phyloP scores from a whole-genome alignment of 768 basidiomycete genomes.

The Daedaleopsis nitida region DNA sequence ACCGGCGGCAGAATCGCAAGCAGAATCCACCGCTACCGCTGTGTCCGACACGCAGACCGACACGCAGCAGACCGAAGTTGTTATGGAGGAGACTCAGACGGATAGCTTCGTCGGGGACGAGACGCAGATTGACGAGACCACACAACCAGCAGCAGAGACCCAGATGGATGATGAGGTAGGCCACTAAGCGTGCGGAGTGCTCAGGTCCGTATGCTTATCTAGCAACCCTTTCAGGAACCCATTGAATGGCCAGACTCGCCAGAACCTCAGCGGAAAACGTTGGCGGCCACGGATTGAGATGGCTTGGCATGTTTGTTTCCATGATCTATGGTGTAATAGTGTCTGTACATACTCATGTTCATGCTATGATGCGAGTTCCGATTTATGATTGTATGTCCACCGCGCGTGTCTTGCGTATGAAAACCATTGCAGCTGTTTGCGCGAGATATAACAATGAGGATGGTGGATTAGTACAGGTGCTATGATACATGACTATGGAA shows the following conservation, averaged over 20 bases:
- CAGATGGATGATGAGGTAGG: conserved; percentile 22
- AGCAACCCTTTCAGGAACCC: conserved; percentile 17
- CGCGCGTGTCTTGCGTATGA: no score
- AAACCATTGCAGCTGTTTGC: no score
- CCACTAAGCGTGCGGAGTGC: background rate
- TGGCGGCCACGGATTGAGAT: conserved; percentile 1
- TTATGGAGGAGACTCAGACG: conserved; percentile 27
- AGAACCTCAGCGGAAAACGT: conserved; percentile 3
- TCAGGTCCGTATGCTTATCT: background rate
- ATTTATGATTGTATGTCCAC: no score
- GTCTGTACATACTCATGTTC: background rate
- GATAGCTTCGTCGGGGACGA: background rate
- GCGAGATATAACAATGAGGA: no score
- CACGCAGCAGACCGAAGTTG: conserved; percentile 23
- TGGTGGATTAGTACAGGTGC: no score
- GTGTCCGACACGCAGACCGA: conserved; percentile 8
- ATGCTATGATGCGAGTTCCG: no score
- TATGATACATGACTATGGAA: no score
- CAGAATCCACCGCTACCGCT: background rate
- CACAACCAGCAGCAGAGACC: conserved; percentile 12
- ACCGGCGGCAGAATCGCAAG: conserved; percentile 23
- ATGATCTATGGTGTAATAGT: background rate
- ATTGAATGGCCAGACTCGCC: conserved; percentile 43
- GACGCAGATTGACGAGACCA: conserved; percentile 1
- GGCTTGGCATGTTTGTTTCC: background rate